Evolutionary conservation across 2,329 filamentous ascomycete genomes (phyloP), one percentile per base, ranked within the genome.

Genomic region (Parascedosporium putredinis): DNA sequence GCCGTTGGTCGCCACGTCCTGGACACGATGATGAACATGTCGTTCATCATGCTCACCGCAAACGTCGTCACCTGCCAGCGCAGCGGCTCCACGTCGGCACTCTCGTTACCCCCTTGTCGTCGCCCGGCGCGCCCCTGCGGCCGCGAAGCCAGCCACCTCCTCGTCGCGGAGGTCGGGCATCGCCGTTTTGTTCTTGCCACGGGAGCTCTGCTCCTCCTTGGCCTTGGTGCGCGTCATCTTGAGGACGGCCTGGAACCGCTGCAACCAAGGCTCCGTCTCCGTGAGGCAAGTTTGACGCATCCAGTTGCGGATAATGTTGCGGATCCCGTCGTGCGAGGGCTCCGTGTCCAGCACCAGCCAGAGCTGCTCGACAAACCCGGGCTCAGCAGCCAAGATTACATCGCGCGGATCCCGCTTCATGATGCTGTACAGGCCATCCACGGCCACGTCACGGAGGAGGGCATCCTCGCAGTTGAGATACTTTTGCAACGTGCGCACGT

Each of bases 41-140:
- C 88, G 55, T 81, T 84, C 42, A 98, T 74, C 61, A 89, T 89
- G 56, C 84, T 81, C 79, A 98, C 90, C 10, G 89, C 90, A 66
- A 97, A 97, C 1, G 89, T 89, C 29, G 88, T 83, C 5, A 95
- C 91, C 64, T 98, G 93, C 93, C 93, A 98, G 56, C 89, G 83
- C 53, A 98, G 72, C 12, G 93, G 79, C 63, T 98, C 93, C 58
- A 94, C 89, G 9, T 51, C 49, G 14, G 31, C 44, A 5, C 49
- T 34, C 22, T 61, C 55, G 23, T 68, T 69, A 5, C 63, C 22
- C 72, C 66, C 43, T 81, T 79, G 34, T 76, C 74, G 46, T 84
- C 77, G 45, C 78, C 78, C 4, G 67, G 71, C 3, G 72, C 76
- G 23, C 81, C 83, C 75, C 75, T 1, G 85, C 82, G n/a, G 83